Evolutionary conservation across 345 rosid species (phyloP), one percentile per base, ranked within the genome.

Genomic region (Sonneratia caseolaris): DNA sequence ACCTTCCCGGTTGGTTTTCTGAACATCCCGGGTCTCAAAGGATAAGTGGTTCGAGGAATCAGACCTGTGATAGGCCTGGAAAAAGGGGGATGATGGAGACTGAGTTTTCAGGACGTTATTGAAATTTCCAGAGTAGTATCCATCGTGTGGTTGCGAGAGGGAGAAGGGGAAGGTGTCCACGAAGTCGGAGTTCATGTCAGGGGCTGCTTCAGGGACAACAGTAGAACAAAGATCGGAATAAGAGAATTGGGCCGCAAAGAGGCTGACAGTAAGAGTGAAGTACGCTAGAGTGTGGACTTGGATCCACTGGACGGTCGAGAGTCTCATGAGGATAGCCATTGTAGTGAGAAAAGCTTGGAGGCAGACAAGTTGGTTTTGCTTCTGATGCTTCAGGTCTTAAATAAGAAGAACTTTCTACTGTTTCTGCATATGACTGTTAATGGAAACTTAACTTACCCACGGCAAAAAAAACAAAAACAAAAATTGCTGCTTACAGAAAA

Each of bases 151-250:
- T 15, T 2, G 14, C 37, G 1, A 40, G 7, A 1, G 9, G 51
- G 1, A 43, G 62, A 70, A 69, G 40, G 79, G 74, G 12, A n/a
- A 9, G 37, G 37, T 35, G 43, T 45, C 47, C n/a, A 11, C 10
- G 10, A 56, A 1, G 35, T 24, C 22, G 24, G 65, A 6, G 42
- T 24, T 45, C 15, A 6, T 37, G 10, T 48, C 35, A 1, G 53
- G 66, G 40, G 49, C 36, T 42, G 82, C 69, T 68, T 68, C 82
- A 9, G 78, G 79, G 65, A 86, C 70, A 6, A 74, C 0, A 0
- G 68, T 72, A 71, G 64, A 71, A 55, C 88, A 86, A 67, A 78
- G 69, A 19, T 79, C 74, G 47, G 72, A 37, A 68, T 81, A 81
- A 40, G 71, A 68, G 36, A 49, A 13, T 55, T 70, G 42, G 40